Evolutionary conservation across 495 filamentous ascomycete species (phyloP).

Genomic region (Xylaria longipes): DNA sequence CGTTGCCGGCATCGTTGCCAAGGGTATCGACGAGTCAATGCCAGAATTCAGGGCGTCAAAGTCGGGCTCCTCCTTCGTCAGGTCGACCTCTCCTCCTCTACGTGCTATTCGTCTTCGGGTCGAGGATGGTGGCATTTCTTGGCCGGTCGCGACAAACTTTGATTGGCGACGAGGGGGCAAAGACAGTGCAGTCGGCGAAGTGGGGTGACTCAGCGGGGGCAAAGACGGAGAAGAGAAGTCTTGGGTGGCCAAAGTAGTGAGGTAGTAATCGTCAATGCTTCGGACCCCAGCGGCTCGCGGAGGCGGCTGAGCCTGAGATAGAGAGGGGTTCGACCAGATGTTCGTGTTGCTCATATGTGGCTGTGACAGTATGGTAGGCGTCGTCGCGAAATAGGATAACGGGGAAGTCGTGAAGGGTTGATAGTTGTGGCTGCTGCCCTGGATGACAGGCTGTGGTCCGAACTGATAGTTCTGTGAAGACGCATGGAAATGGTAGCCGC

Average conservation of each 20-base stretch:
- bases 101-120: constrained; percentile 17
- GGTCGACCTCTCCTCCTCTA: constrained; percentile 29
- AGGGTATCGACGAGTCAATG: constrained; percentile 30
- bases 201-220: constrained; percentile 34
- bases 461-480: not conserved
- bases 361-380: not conserved
- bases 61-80: constrained; percentile 36
- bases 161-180: constrained; percentile 27
- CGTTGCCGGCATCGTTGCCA: constrained; percentile 30
- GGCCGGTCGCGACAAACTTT: constrained; percentile 28
- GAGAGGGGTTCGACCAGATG: not conserved
- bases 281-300: constrained; percentile 11
- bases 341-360: constrained; percentile 20
- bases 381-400: not conserved
- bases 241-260: constrained; percentile 35
- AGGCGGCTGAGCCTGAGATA: not conserved
- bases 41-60: constrained; percentile 13
- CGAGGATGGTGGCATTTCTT: constrained; percentile 28
- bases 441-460: not conserved
- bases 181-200: constrained; percentile 29
- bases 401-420: not conserved
- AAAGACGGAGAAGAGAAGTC: constrained; percentile 49
- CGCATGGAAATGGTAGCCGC: not conserved
- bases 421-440: not conserved
- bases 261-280: constrained; percentile 39